A percentile compares a stretch with the other conserved stretches of the same genome.
These are phyloP conservation scores for Gossypium raimondii DNA, from an alignment of 345 rosid species.

Conservation along the genomic window DNA sequence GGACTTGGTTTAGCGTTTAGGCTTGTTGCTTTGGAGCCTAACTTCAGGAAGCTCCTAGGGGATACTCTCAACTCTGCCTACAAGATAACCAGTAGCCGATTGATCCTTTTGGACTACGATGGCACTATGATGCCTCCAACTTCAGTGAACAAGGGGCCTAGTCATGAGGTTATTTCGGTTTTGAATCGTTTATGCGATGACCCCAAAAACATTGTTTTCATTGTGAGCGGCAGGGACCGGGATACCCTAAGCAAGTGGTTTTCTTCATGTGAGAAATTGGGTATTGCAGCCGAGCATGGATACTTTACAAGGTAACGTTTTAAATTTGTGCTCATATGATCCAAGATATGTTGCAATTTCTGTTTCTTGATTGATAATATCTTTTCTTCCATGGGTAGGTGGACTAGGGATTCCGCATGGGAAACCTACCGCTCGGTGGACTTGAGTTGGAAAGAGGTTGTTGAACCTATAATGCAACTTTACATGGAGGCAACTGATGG, in stretches of 20 bases:
- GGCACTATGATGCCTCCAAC: conserved; percentile 65
- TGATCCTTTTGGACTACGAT: conserved; percentile 81
- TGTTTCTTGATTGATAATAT: conserved; percentile 1
- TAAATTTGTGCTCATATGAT: neutral
- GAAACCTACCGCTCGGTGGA: conserved; percentile 40
- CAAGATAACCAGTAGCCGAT: conserved; percentile 42
- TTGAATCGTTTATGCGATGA: conserved; percentile 63
- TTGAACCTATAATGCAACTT: conserved; percentile 69
- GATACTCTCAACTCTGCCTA: conserved; percentile 57
- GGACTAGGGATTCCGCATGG: conserved; percentile 58
- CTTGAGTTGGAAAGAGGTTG: conserved; percentile 62
- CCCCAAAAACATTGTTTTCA: conserved; percentile 63
- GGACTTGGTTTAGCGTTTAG: conserved; percentile 72
- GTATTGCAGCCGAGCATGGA: conserved; percentile 88
- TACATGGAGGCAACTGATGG: conserved; percentile 82
- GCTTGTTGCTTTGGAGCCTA: conserved; percentile 63
- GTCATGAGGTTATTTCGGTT: conserved; percentile 43
- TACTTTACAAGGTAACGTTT: conserved; percentile 57
- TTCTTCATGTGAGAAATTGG: conserved; percentile 53
- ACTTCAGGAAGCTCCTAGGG: conserved; percentile 52
- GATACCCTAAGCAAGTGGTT: conserved; percentile 72
- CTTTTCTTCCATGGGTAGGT: conserved; percentile 28
- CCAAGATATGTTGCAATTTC: neutral
- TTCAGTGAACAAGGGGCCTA: conserved; percentile 54
- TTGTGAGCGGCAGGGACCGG: conserved; percentile 83